These are phyloP conservation scores for Balansia obtecta DNA, from an alignment of 2,329 filamentous ascomycete genomes.

Conservation along the genomic window DNA sequence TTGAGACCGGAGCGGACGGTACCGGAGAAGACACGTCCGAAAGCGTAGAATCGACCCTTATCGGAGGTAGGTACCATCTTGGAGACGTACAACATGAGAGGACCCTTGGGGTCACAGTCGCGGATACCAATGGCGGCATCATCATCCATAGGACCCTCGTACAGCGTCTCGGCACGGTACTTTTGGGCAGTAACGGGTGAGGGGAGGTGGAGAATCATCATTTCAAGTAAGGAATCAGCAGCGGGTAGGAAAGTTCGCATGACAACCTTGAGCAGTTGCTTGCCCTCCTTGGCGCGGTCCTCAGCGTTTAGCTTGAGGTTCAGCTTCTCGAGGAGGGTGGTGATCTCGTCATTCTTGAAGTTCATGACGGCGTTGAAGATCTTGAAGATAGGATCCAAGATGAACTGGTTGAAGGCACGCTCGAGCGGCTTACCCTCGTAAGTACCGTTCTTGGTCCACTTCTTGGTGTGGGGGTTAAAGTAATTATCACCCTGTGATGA, in stretches of 20 bases:
- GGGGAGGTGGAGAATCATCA: slow-evolving; percentile 99
- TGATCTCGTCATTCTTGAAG: slow-evolving; percentile 92
- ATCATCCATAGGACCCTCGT: slow-evolving; percentile 93
- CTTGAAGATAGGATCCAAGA: slow-evolving; percentile 98
- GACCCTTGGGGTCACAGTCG: slow-evolving; percentile 94
- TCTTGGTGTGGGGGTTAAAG: slow-evolving; percentile 99
- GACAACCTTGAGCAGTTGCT: slow-evolving; percentile 92
- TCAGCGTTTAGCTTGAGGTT: slow-evolving; percentile 79
- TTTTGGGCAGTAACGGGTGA: slow-evolving; percentile 91
- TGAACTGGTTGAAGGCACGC: slow-evolving; percentile 99
- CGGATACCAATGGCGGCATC: slow-evolving; percentile 91
- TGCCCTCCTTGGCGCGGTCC: slow-evolving; percentile 91
- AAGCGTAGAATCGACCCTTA: slow-evolving; percentile 99
- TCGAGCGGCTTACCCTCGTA: slow-evolving; percentile 82
- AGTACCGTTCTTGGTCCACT: slow-evolving; percentile 85
- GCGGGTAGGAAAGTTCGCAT: slow-evolving; percentile 99
- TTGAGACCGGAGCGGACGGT: slow-evolving; percentile 95
- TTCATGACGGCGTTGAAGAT: slow-evolving; percentile 96
- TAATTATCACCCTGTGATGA: slow-evolving; percentile 70
- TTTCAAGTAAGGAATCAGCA: slow-evolving; percentile 95
- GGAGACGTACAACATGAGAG: slow-evolving; percentile 99
- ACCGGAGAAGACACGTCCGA: slow-evolving; percentile 99
- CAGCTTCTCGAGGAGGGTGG: slow-evolving; percentile 79
- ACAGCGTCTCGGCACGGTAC: slow-evolving; percentile 97
- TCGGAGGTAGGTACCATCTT: slow-evolving; percentile 99